A percentile compares a stretch with the other conserved stretches of the same genome.
Evolutionary conservation across 2,329 filamentous ascomycete genomes (phyloP).

Genomic region (Trichothecium roseum): DNA sequence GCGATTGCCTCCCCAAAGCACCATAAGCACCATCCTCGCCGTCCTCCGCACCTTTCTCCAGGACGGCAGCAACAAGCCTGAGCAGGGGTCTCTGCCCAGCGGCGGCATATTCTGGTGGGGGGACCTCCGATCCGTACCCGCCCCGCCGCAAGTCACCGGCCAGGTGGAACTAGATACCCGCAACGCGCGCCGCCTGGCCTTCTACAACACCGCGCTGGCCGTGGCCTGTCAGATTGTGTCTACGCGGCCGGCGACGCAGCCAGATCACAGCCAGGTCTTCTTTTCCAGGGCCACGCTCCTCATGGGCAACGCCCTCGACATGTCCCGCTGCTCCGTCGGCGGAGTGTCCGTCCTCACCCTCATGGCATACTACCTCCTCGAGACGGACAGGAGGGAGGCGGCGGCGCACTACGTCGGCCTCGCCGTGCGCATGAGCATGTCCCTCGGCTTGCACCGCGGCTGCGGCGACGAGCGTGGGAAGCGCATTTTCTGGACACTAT

Average conservation of each 20-base stretch:
- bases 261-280: slow-evolving; percentile 22
- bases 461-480: slow-evolving; percentile 30
- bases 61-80: slow-evolving; percentile 26
- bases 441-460: slow-evolving; percentile 34
- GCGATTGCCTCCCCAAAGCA: slow-evolving; percentile 23
- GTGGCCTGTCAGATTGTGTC: slow-evolving; percentile 22
- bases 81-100: slow-evolving; percentile 13
- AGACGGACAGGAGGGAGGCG: slow-evolving; percentile 36
- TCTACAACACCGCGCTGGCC: slow-evolving; percentile 36
- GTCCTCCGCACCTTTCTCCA: slow-evolving; percentile 33
- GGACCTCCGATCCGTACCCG: slow-evolving; percentile 23
- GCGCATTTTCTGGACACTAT: slow-evolving; percentile 41
- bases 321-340: slow-evolving; percentile 24
- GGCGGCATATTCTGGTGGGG: slow-evolving; percentile 41
- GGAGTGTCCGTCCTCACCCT: slow-evolving; percentile 34
- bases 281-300: slow-evolving; percentile 32
- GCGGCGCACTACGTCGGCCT: slow-evolving; percentile 36
- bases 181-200: slow-evolving; percentile 27
- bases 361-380: slow-evolving; percentile 37
- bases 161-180: slow-evolving; percentile 12
- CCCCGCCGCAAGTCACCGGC: slow-evolving; percentile 11
- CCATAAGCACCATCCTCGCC: slow-evolving; percentile 26
- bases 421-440: slow-evolving; percentile 36
- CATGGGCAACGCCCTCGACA: slow-evolving; percentile 36
- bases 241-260: slow-evolving; percentile 13